Percentiles rank a stretch among this genome's conserved stretches.
Evolutionary conservation across 2,329 filamentous ascomycete genomes (phyloP).

Genomic region (Pseudopyricularia cyperi): DNA sequence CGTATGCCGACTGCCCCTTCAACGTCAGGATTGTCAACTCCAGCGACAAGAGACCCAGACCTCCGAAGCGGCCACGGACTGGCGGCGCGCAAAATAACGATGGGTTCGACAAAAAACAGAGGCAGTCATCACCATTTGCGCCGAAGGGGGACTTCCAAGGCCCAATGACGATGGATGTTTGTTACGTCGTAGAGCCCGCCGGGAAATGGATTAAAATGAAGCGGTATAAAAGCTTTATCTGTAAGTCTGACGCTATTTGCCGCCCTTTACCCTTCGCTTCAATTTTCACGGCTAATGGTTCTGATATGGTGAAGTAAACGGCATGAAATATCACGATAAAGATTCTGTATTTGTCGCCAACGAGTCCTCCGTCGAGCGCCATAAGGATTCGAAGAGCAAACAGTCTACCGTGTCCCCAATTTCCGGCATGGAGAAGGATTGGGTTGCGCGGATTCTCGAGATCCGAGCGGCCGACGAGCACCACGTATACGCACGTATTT

Average conservation of each 20-base stretch:
- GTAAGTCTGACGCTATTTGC: constrained; percentile 25
- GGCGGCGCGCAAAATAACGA: constrained; percentile 30
- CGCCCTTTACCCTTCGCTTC: background rate
- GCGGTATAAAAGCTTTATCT: constrained; percentile 46
- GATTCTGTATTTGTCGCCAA: constrained; percentile 48
- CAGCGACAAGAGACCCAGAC: constrained; percentile 21
- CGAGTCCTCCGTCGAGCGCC: constrained; percentile 39
- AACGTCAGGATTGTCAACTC: constrained; percentile 29
- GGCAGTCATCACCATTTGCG: constrained; percentile 40
- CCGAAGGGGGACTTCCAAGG: constrained; percentile 41
- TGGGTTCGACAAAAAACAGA: constrained; percentile 22
- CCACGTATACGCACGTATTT: constrained; percentile 65
- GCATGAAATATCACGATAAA: constrained; percentile 42
- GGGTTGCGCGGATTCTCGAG: constrained; percentile 68
- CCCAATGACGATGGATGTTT: constrained; percentile 38
- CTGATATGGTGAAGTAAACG: constrained; percentile 29
- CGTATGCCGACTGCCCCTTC: constrained; percentile 44
- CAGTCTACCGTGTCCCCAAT: background rate
- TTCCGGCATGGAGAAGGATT: constrained; percentile 34
- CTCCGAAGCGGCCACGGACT: no score
- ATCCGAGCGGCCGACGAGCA: constrained; percentile 58
- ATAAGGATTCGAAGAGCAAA: constrained; percentile 20
- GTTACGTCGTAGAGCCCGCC: constrained; percentile 39
- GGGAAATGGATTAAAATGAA: constrained; percentile 46
- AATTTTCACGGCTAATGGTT: background rate